phyloP scores from a whole-genome alignment of 129 eudicot species.

The Solidago caesia region DNA sequence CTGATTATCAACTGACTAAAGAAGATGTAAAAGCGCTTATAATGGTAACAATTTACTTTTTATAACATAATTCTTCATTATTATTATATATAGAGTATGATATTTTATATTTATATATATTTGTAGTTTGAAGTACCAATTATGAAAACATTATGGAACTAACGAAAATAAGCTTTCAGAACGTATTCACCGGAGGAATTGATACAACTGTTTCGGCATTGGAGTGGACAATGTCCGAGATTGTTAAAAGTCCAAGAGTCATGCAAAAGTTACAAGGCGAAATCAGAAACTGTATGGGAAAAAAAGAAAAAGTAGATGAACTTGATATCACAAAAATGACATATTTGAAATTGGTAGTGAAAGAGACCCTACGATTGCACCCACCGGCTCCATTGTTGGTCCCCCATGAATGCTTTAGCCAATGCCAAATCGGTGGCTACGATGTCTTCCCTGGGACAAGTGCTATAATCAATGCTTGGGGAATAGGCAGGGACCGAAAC shows the following conservation, averaged over 20 bases:
- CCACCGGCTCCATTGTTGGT: slow-evolving; percentile 43
- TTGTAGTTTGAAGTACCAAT: too few species aligned
- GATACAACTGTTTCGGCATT: slow-evolving; percentile 38
- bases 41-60: slow-evolving; percentile 8
- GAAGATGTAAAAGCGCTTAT: slow-evolving; percentile 25
- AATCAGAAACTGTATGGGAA: slow-evolving; percentile 19
- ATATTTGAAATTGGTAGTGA: slow-evolving; percentile 45
- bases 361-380: slow-evolving; percentile 48
- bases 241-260: slow-evolving; percentile 23
- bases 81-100: background rate
- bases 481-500: slow-evolving; percentile 22
- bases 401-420: slow-evolving; percentile 36
- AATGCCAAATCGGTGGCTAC: slow-evolving; percentile 19
- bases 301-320: slow-evolving; percentile 19
- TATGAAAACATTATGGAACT: background rate
- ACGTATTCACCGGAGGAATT: slow-evolving; percentile 33
- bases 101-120: background rate
- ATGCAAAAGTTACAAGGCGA: slow-evolving; percentile 33
- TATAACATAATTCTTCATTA: too few species aligned
- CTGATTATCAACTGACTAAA: slow-evolving; percentile 7
- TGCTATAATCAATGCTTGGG: slow-evolving; percentile 27
- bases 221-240: slow-evolving; percentile 50
- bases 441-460: slow-evolving; percentile 3
- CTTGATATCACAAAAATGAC: slow-evolving; percentile 38
- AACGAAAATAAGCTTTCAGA: slow-evolving; percentile 9